Base-by-base conservation (phyloP, 306 rosid species). In the Crotalaria pallida region DNA sequence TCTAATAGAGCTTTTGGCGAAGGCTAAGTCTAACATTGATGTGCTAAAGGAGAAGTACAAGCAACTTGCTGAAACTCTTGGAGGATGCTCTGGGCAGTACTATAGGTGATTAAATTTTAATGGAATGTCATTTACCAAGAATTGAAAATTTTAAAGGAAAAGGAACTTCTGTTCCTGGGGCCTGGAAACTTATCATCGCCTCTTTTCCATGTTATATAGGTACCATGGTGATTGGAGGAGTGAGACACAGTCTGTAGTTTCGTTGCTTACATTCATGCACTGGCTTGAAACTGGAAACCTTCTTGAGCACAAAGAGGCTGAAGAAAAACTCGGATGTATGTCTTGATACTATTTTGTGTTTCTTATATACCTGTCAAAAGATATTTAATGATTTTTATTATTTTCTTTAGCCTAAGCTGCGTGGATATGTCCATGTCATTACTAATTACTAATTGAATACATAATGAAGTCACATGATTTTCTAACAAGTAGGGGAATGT, bases 191-290 rank as follows among this genome's bases (percentile, higher is more conserved):
- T n/a, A n/a, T n/a, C 36, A 11, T 69, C 2, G 3, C 17, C 26
- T 17, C 72, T 13, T 24, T 57, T 11, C 50, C n/a, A 40, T 26
- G 16, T 67, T 50, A 52, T 72, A 5, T 81, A 93, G 98, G 86
- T 91, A 81, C 73, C 92, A 94, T 27, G 97, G 96, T 47, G 97
- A 91, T 74, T 94, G 99, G 99, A 91, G 63, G 84, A 79, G 89
- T 63, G 95, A 94, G 83, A 94, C 97, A 2, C 99, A 94, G 75
- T 49, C 92, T 2, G 97, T 88, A 66, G 97, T 91, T 74, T 91
- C 96, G 0, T 67, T 85, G 85, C 88, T 94, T 67, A 83, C 92
- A 70, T 91, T 94, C 63, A 81, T 86, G 88, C 86, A 94, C 59
- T 94, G 99, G 99, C 84, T 91, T 65, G 99, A 94, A 79, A 88